phyloP scores from a whole-genome alignment of 2,329 filamentous ascomycete genomes.

The Cercospora sp. region DNA sequence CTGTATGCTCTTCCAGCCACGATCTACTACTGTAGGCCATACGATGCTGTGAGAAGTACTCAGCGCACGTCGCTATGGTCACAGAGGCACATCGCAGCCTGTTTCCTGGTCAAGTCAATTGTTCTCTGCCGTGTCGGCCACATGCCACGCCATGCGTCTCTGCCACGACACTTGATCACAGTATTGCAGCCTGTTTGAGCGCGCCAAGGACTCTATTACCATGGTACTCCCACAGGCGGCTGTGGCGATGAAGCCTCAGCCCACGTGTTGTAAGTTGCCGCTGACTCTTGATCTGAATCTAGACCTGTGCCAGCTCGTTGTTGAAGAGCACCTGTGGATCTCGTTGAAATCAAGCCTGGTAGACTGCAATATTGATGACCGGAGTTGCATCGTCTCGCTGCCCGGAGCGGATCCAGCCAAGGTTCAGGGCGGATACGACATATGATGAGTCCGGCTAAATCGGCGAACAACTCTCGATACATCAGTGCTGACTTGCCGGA shows the following conservation, averaged over 20 bases:
- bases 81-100: not conserved
- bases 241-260: not conserved
- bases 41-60: not conserved
- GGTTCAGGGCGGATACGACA: not conserved
- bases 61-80: not conserved
- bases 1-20: not conserved
- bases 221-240: not conserved
- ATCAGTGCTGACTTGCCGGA: not conserved
- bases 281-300: not conserved
- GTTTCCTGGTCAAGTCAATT: not conserved
- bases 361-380: not conserved
- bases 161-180: not conserved
- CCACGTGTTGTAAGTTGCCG: not conserved
- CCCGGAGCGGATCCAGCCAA: not conserved
- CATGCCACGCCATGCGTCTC: not conserved
- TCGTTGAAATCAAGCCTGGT: not conserved
- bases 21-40: not conserved
- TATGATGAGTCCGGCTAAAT: not conserved
- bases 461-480: not conserved
- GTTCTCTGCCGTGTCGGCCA: not conserved
- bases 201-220: not conserved
- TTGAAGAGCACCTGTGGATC: not conserved
- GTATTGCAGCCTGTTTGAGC: not conserved
- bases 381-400: not conserved
- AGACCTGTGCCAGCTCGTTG: not conserved